phyloP scores from a whole-genome alignment of 139 green algal species.

The Micractinium sp. region DNA sequence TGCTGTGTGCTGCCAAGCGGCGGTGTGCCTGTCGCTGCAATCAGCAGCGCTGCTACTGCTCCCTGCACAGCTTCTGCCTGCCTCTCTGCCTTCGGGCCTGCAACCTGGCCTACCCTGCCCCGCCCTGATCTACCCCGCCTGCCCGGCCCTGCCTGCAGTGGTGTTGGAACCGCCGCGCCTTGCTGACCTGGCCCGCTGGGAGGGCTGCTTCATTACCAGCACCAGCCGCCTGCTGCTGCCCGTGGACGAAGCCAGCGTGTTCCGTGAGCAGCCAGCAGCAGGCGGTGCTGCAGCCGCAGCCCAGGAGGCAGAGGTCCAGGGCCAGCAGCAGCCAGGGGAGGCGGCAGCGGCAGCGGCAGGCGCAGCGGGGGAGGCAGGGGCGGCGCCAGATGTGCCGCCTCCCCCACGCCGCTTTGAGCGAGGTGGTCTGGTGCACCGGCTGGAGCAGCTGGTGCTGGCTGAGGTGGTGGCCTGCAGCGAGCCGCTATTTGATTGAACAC shows the following conservation, averaged over 20 bases:
- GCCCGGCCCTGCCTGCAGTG: neutral
- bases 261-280: neutral
- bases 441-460: constrained; percentile 47
- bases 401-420: constrained; percentile 12
- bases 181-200: constrained; percentile 56
- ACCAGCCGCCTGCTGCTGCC: constrained; percentile 72
- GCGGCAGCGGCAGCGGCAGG: neutral
- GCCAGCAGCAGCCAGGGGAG: neutral
- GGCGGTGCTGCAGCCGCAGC: constrained; percentile 19
- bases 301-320: neutral
- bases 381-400: neutral
- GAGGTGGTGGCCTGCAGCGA: constrained; percentile 47
- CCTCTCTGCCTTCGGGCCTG: neutral
- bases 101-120: too few relatives aligned
- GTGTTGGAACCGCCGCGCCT: constrained; percentile 50
- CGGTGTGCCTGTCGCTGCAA: neutral
- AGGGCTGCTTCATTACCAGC: constrained; percentile 67
- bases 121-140: too few relatives aligned
- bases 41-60: neutral
- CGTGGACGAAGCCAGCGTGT: constrained; percentile 35
- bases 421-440: constrained; percentile 18
- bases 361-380: neutral
- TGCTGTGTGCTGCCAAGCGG: neutral
- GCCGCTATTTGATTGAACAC: neutral
- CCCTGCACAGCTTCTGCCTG: neutral